Percentiles rank a stretch among this genome's conserved stretches.
These are phyloP conservation scores for Leishmania lainsoni DNA, from an alignment of 208 protist genomes.

Conservation along the genomic window DNA sequence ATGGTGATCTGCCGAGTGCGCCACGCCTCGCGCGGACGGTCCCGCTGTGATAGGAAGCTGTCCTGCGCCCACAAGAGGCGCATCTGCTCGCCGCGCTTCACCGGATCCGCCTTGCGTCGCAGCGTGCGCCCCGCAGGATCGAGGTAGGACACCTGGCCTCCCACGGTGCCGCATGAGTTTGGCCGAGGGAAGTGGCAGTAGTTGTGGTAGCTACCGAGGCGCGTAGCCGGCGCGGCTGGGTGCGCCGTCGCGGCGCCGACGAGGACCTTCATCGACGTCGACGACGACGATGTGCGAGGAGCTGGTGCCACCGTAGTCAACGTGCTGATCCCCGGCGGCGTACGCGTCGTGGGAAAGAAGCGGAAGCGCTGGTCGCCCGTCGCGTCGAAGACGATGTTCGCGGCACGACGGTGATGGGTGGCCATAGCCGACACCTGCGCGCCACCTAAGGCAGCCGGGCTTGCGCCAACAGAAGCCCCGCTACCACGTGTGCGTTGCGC, in stretches of 20 bases:
- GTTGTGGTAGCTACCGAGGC: slow-evolving; percentile 15
- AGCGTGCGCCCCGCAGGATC: slow-evolving; percentile 66
- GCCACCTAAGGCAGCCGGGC: not conserved
- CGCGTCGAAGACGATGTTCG: slow-evolving; percentile 77
- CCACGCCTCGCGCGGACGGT: slow-evolving; percentile 26
- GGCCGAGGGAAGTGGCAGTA: slow-evolving; percentile 4
- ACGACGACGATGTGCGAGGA: not conserved
- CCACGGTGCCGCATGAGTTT: not conserved
- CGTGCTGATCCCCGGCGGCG: slow-evolving; percentile 19
- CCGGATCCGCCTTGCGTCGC: slow-evolving; percentile 54
- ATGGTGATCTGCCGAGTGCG: slow-evolving; percentile 32
- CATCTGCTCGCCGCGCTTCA: slow-evolving; percentile 77
- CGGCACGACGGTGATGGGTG: slow-evolving; percentile 42
- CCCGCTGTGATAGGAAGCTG: slow-evolving; percentile 57
- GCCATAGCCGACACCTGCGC: slow-evolving; percentile 11
- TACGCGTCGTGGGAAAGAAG: slow-evolving; percentile 30
- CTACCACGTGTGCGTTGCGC: not conserved
- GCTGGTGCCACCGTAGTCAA: not conserved
- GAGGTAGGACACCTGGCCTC: slow-evolving; percentile 42
- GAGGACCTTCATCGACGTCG: not conserved
- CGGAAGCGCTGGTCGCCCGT: slow-evolving; percentile 81
- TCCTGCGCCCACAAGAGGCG: slow-evolving; percentile 72
- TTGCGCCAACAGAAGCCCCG: slow-evolving; percentile 3
- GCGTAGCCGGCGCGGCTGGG: not conserved
- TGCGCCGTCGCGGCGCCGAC: not conserved